Evolutionary conservation across 176 grass and related monocot species (phyloP).

Genomic region (Zoysia pacifica): DNA sequence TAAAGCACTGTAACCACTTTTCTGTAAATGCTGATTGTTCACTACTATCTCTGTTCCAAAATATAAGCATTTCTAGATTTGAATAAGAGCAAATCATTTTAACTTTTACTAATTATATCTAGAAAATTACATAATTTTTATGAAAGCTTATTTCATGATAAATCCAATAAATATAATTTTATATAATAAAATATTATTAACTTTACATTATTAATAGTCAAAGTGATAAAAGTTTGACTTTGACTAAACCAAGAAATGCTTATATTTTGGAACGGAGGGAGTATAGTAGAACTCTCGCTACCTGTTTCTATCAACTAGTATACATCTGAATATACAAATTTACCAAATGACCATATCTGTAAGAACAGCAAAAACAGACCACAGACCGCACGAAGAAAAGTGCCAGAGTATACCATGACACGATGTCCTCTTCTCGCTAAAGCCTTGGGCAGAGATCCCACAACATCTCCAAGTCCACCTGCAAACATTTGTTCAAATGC

Average conservation of each 20-base stretch:
- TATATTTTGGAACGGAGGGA: too few species aligned
- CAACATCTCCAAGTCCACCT: conserved; percentile 99
- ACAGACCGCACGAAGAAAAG: background rate
- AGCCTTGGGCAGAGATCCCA: conserved; percentile 87
- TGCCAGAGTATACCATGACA: conserved; percentile 67
- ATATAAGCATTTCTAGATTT: too few species aligned
- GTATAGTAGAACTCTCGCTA: background rate
- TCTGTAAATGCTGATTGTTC: background rate
- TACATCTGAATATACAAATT: background rate
- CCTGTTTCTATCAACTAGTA: background rate
- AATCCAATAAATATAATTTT: too few species aligned
- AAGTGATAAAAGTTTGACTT: too few species aligned
- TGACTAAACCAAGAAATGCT: too few species aligned
- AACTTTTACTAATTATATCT: too few species aligned
- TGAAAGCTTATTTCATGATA: too few species aligned
- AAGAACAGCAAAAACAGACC: background rate
- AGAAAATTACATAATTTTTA: too few species aligned
- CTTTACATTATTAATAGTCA: too few species aligned
- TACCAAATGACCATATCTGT: background rate
- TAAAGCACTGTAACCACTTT: background rate
- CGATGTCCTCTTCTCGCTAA: conserved; percentile 97
- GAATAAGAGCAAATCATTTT: too few species aligned
- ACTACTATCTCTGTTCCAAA: background rate
- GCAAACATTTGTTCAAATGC: conserved; percentile 14
- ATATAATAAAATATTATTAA: too few species aligned